These are phyloP conservation scores for Leptodermis oblonga DNA, from an alignment of 257 asterid genomes.

Conservation along the genomic window DNA sequence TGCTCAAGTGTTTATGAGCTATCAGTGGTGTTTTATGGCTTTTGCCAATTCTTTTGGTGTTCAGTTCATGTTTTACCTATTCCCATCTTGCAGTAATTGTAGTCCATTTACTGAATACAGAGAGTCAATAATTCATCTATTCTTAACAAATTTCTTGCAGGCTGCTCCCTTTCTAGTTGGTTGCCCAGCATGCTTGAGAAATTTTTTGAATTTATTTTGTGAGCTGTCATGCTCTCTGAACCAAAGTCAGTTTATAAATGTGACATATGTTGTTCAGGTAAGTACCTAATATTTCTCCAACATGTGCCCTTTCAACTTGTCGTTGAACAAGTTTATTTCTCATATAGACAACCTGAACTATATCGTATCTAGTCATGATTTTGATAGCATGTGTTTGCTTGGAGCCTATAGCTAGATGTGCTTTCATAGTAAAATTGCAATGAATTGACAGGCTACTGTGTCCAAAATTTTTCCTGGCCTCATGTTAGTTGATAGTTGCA, in stretches of 20 bases:
- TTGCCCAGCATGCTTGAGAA: conserved; percentile 99
- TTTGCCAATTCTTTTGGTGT: no score
- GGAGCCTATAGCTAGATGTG: not conserved
- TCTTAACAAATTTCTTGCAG: conserved; percentile 42
- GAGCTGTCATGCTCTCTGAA: conserved; percentile 97
- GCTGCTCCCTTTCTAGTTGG: conserved; percentile 98
- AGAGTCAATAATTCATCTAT: conserved; percentile 18
- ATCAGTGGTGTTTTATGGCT: no score
- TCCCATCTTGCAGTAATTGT: not conserved
- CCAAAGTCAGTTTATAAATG: conserved; percentile 95
- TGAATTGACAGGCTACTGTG: not conserved
- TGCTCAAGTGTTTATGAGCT: not conserved
- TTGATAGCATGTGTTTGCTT: no score
- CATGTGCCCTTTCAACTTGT: not conserved
- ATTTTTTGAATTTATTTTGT: conserved; percentile 93
- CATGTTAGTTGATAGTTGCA: not conserved
- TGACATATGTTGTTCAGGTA: conserved; percentile 75
- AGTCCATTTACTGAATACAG: not conserved
- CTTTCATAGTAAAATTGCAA: not conserved
- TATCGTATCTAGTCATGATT: no score
- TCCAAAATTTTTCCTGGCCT: not conserved
- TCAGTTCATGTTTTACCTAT: not conserved
- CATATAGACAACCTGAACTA: not conserved
- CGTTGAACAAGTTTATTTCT: not conserved
- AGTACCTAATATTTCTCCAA: conserved; percentile 23